A percentile compares a stretch with the other conserved stretches of the same genome.
phyloP scores from a whole-genome alignment of 2,329 filamentous ascomycete species.

The Stachybotrys echinatus region DNA sequence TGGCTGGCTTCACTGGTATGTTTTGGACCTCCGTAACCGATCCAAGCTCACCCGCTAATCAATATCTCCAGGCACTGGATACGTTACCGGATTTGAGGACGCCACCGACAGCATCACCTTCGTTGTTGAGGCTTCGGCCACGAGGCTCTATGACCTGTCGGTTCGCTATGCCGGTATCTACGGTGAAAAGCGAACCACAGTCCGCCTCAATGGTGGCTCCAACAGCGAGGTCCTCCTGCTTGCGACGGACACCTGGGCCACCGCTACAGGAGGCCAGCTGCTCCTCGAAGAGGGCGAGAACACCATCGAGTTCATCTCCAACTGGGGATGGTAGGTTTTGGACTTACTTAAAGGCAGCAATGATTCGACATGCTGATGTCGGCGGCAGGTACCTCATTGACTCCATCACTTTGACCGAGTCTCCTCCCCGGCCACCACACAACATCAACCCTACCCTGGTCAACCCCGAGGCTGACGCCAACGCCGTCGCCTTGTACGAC shows the following conservation, averaged over 20 bases:
- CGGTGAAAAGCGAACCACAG: constrained; percentile 37
- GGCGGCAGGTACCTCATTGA: constrained; percentile 35
- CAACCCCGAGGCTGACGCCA: constrained; percentile 28
- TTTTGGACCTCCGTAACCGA: background rate
- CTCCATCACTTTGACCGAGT: constrained; percentile 31
- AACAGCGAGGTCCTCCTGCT: constrained; percentile 35
- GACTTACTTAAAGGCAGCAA: background rate
- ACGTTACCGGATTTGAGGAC: constrained; percentile 39
- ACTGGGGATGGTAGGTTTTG: constrained; percentile 39
- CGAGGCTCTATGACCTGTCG: constrained; percentile 36
- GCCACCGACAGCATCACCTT: constrained; percentile 37
- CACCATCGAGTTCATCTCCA: constrained; percentile 38
- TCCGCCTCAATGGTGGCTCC: constrained; percentile 36
- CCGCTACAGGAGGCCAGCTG: constrained; percentile 36
- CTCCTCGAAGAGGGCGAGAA: constrained; percentile 36
- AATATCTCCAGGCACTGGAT: constrained; percentile 31
- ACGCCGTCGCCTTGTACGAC: constrained; percentile 30
- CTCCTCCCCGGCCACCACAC: constrained; percentile 29
- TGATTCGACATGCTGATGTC: background rate
- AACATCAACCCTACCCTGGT: constrained; percentile 30
- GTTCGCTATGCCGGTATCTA: constrained; percentile 39
- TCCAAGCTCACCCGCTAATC: background rate
- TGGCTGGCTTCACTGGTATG: constrained; percentile 31
- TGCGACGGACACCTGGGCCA: constrained; percentile 29
- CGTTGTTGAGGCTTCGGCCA: constrained; percentile 24